Evolutionary conservation across 805 yeast genomes (phyloP), one percentile per base, ranked within the genome.

Genomic region (Barnettozyma populi): DNA sequence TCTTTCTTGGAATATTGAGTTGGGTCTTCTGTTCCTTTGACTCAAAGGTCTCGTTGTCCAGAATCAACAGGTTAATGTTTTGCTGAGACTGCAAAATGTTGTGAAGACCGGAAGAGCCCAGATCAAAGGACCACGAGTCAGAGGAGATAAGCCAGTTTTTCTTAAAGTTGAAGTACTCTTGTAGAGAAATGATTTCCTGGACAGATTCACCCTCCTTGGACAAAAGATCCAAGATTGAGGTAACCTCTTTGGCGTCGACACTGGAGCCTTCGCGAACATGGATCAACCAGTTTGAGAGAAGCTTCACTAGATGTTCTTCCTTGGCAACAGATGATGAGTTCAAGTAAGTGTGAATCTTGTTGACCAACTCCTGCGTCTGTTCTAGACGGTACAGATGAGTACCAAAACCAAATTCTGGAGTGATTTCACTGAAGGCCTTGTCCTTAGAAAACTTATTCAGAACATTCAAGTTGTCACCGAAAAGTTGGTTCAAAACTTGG

Each of bases 121-220:
- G 71, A 69, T 92, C 98, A 63, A 84, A 90, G 19, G 96, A 78
- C 98, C 98, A 92, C 29, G 94, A 80, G 65, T 92, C 98, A 18
- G 97, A 89, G 29, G 97, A 97, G 48, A 92, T 73, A 50, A 92
- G 73, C 98, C 98, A 92, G 45, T 78, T 72, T 11, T 85, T 72
- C 44, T 72, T 71, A 47, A 73, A 63, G 25, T 59, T 54, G 55
- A 86, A 78, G 48, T 65, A 69, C 7, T 75, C 73, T 48, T 72
- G 66, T 38, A 72, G 63, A 4, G 69, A 64, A 45, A 84, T 66
- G 24, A 89, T 61, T 14, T 72, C 65, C 19, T 67, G 52, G 3
- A 82, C 74, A 35, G 68, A 59, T 4, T 62, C 63, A 14, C 80
- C 66, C 23, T 65, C 59, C 49, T 76, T 76, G 4, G 68, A 48